Base-by-base conservation (phyloP, 495 filamentous ascomycete species). In the Aspergillus bertholletiae region DNA sequence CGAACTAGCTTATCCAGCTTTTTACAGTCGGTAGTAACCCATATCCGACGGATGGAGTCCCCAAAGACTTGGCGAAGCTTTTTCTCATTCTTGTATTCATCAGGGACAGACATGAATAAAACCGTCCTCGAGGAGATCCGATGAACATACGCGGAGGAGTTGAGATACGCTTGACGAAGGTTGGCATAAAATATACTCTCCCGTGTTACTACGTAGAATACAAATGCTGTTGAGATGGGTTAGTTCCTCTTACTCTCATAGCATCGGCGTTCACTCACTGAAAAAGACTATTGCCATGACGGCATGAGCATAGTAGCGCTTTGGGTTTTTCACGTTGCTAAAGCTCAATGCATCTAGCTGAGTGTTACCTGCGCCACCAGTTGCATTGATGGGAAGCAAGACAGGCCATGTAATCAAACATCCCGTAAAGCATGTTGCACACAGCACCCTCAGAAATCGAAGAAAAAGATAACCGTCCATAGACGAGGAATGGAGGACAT, bases 391-490 rank as follows among this genome's bases (percentile, higher is more conserved):
- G 2, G 90, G 90, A 61, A 96, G 84, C 37, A 95, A 69, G 23
- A 94, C 75, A 0, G 90, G 88, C 86, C 88, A 94, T 39, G 86
- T 88, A 54, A 96, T 81, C 55, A 82, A 76, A 61, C 83, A 87
- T 20, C 90, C 90, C 15, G 86, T 81, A 44, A 92, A 82, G 68
- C 83, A 89, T 28, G 90, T 82, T 40, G 80, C 74, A 37, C 87
- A 79, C n/a, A 84, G 70, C 49, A 89, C 84, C 51, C 84, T 79
- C 54, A 96, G 68, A 62, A 88, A 94, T 22, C 91, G 85, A 34
- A 95, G 76, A 69, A 88, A 95, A 32, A 95, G 82, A 67, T 90
- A 94, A 17, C 88, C 85, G 69, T 96, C 91, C 2, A 90, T 69
- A 0, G 86, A 88, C 37, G 82, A 80, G 56, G 86, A 80, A 44